Evolutionary conservation across 768 basidiomycete species (phyloP).

Genomic region (Daedalea quercina): DNA sequence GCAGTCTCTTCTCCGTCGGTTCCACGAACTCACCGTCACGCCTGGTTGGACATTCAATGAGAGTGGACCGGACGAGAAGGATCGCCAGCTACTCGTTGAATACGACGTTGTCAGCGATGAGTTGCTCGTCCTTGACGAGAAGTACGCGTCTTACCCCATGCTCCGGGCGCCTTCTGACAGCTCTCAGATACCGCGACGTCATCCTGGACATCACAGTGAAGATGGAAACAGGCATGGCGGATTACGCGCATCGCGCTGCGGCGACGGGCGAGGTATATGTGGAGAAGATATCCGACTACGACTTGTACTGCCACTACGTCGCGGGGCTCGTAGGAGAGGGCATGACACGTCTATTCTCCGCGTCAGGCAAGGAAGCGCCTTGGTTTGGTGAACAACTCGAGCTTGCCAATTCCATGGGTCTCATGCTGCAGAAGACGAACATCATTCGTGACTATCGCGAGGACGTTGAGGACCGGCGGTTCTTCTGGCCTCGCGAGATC

Average conservation of each 20-base stretch:
- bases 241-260: conserved; percentile 82
- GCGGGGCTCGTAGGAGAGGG: conserved; percentile 97
- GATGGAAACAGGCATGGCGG: conserved; percentile 95
- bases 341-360: conserved; percentile 80
- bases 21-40: conserved; percentile 72
- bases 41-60: conserved; percentile 86
- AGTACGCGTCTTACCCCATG: conserved; percentile 35
- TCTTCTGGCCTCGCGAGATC: conserved; percentile 94
- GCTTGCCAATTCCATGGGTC: conserved; percentile 91
- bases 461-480: conserved; percentile 76
- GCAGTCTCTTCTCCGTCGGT: conserved; percentile 75
- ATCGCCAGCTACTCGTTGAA: conserved; percentile 76
- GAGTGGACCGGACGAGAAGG: conserved; percentile 82
- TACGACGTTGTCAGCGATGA: conserved; percentile 81
- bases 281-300: conserved; percentile 77
- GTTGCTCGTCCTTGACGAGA: conserved; percentile 56
- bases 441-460: conserved; percentile 95
- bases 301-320: conserved; percentile 98
- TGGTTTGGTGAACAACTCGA: conserved; percentile 79
- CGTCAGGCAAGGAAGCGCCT: conserved; percentile 72
- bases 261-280: conserved; percentile 65
- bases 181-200: conserved; percentile 58
- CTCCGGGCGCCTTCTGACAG: neutral
- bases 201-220: conserved; percentile 80
- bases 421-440: conserved; percentile 95